Evolutionary conservation across 1,284 basidiomycete species (phyloP).

Genomic region (Pseudozyma thailandica): DNA sequence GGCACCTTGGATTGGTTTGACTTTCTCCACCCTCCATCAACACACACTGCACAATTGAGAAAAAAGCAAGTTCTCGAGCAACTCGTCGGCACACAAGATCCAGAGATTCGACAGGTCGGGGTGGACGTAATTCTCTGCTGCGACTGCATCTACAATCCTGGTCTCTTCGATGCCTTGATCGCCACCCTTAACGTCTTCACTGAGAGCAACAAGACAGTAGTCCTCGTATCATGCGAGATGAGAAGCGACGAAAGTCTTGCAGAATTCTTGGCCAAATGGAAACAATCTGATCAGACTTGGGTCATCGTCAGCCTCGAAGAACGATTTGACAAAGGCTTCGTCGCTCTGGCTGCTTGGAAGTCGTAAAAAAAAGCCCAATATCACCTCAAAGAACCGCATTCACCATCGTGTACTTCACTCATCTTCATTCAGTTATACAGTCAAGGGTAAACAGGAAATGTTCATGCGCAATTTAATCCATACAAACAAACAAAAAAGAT

Average conservation of each 20-base stretch:
- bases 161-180: conserved; percentile 55
- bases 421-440: neutral
- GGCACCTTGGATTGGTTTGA: conserved; percentile 48
- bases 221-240: conserved; percentile 57
- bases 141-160: conserved; percentile 64
- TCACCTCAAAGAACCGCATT: neutral
- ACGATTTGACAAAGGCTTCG: conserved; percentile 46
- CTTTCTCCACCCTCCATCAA: conserved; percentile 29
- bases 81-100: neutral
- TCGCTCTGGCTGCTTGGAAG: conserved; percentile 43
- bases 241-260: conserved; percentile 48
- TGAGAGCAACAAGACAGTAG: conserved; percentile 32
- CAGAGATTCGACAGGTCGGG: neutral
- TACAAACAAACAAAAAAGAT: neutral
- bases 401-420: conserved; percentile 1
- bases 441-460: neutral
- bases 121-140: conserved; percentile 54
- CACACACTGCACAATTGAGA: conserved; percentile 19
- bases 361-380: neutral
- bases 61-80: conserved; percentile 28
- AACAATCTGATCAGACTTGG: conserved; percentile 18
- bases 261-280: conserved; percentile 53
- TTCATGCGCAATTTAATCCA: conserved; percentile 8
- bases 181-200: conserved; percentile 53
- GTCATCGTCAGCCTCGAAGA: conserved; percentile 42